These are phyloP conservation scores for Massariosphaeria phaeospora DNA, from an alignment of 495 filamentous ascomycete genomes.

Conservation along the genomic window DNA sequence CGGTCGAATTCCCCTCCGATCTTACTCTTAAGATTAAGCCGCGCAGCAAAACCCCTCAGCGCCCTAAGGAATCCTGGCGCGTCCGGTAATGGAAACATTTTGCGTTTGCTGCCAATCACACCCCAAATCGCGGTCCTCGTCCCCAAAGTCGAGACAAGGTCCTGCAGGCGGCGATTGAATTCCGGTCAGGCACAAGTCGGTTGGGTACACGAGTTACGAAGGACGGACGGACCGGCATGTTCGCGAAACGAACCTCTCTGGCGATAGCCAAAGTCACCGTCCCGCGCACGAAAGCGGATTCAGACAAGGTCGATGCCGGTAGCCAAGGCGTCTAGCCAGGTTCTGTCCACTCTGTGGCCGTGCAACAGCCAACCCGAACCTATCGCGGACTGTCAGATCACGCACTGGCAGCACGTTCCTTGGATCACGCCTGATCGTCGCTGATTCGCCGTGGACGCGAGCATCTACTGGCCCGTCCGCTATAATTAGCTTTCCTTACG, in stretches of 20 bases:
- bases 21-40: slow-evolving; percentile 33
- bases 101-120: slow-evolving; percentile 26
- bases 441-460: slow-evolving; percentile 11
- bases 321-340: slow-evolving; percentile 10
- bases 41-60: slow-evolving; percentile 5
- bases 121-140: background rate
- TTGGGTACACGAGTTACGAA: slow-evolving; percentile 3
- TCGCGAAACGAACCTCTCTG: slow-evolving; percentile 1
- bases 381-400: slow-evolving; percentile 24
- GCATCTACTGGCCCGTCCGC: slow-evolving; percentile 1
- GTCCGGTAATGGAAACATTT: slow-evolving; percentile 27
- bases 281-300: background rate
- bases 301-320: slow-evolving; percentile 6
- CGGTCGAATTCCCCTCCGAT: slow-evolving; percentile 26
- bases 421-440: background rate
- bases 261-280: background rate
- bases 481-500: slow-evolving; percentile 27
- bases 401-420: slow-evolving; percentile 19
- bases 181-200: slow-evolving; percentile 25
- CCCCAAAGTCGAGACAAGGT: slow-evolving; percentile 22
- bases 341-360: slow-evolving; percentile 22
- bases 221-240: background rate
- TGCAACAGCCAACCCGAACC: slow-evolving; percentile 29
- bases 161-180: slow-evolving; percentile 21
- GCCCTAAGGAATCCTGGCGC: slow-evolving; percentile 12